Base-by-base conservation (phyloP, 805 yeast genomes). In the Candida maris region DNA sequence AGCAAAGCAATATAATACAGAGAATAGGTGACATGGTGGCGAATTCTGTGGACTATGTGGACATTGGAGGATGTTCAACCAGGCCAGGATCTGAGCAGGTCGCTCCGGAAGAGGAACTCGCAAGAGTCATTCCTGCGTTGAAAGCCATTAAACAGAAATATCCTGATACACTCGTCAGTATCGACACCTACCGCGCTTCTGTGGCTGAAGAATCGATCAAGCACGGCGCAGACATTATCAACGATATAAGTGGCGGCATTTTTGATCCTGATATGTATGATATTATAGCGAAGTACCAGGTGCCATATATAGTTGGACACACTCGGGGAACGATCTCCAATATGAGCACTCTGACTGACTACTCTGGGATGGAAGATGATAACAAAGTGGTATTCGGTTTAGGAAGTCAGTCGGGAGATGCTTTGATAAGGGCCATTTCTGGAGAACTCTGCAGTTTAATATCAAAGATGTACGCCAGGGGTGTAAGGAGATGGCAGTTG, bases 41-140 rank as follows among this genome's bases (percentile, higher is more conserved):
- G 0, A 63, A 71, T 16, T 88, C 86, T 1, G 85, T 88, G n/a
- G 67, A 69, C 19, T 84, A 93, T 20, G 68, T 93, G 25, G 98
- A 93, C 57, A 72, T 93, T 37, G 98, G 98, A 6, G 98, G 98
- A 2, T 85, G 87, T 39, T 86, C 96, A 1, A 93, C 98, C 0
- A 72, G 94, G 34, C 98, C 98, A 0, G 86, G 87, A 2, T 77
- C 94, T 1, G 51, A 46, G 1, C 85, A 77, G 37, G 80, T 83
- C 0, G 51, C 72, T 3, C 71, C 58, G 15, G 73, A 71, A n/a
- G 89, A 76, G 37, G 98, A 93, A 56, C 48, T 84, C 31, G 51
- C 50, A 3, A 62, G 97, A 28, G 82, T 89, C 1, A 56, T 85
- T 5, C 93, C 93, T 0, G 73, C 84, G 0, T 69, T 93, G 3